Evolutionary conservation across 331 rosid species (phyloP).

Genomic region (Rosa hybrid): DNA sequence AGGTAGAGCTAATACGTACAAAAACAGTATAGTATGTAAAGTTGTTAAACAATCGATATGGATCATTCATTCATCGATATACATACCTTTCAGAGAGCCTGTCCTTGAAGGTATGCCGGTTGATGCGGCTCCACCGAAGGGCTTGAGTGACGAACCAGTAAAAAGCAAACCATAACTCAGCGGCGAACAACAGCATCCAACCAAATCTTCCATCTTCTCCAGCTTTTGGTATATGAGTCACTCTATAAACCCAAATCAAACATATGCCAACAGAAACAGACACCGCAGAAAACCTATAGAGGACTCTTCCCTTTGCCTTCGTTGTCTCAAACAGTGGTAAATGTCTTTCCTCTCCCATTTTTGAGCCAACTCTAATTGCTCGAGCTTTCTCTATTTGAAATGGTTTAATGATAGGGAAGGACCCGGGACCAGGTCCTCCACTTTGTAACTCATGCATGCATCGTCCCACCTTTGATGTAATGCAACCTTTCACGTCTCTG

Average conservation of each 20-base stretch:
- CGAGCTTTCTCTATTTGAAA: not conserved
- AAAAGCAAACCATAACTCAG: constrained; percentile 64
- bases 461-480: too few species aligned
- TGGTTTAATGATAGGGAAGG: not conserved
- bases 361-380: not conserved
- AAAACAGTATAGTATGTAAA: not conserved
- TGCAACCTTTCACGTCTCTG: too few species aligned
- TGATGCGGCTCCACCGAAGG: constrained; percentile 47
- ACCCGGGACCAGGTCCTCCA: not conserved
- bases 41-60: not conserved
- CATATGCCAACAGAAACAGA: constrained; percentile 45
- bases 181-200: constrained; percentile 56
- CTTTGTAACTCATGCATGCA: too few species aligned
- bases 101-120: constrained; percentile 43
- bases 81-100: constrained; percentile 25
- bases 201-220: constrained; percentile 37
- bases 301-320: constrained; percentile 33
- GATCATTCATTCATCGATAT: not conserved
- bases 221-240: constrained; percentile 26
- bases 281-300: constrained; percentile 36
- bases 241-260: constrained; percentile 53
- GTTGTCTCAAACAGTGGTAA: constrained; percentile 56
- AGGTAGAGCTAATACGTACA: not conserved
- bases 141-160: constrained; percentile 69
- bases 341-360: constrained; percentile 24